Conservation (phyloP, 805 yeast genomes). For the Dipodascus geniculatus region DNA sequence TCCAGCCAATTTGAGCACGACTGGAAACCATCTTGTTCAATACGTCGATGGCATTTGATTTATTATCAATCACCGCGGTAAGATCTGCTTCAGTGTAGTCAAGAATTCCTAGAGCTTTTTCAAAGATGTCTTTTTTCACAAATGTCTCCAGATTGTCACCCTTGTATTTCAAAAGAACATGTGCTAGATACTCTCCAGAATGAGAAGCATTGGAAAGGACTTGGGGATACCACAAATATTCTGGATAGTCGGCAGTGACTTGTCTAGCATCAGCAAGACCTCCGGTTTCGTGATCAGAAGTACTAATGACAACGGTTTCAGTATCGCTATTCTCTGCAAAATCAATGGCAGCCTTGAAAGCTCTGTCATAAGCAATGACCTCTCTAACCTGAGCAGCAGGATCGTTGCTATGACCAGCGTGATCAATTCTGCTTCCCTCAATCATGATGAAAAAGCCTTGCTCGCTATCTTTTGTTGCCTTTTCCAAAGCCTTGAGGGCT, state of each 20-base stretch:
- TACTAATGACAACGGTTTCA: constrained; percentile 69
- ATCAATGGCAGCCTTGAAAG: constrained; percentile 61
- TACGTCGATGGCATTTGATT: constrained; percentile 30
- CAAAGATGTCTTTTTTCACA: constrained; percentile 42
- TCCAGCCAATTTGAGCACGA: constrained; percentile 92
- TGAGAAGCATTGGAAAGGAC: constrained; percentile 56
- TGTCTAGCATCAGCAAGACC: constrained; percentile 86
- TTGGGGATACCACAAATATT: constrained; percentile 79
- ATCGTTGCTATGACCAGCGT: constrained; percentile 89
- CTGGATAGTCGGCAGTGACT: constrained; percentile 57
- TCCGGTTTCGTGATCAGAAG: constrained; percentile 95
- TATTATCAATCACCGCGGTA: constrained; percentile 28
- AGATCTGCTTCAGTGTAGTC: constrained; percentile 49
- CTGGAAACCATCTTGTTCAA: constrained; percentile 61
- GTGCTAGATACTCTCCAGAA: constrained; percentile 61
- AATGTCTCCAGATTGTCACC: constrained; percentile 31
- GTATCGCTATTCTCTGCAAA: constrained; percentile 57
- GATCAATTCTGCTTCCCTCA: constrained; percentile 92
- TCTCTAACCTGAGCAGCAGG: constrained; percentile 92
- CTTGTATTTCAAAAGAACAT: constrained; percentile 30
- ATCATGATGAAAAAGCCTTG: constrained; percentile 77
- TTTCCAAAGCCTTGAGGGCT: constrained; percentile 56
- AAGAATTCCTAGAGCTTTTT: constrained; percentile 52
- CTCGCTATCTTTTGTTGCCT: constrained; percentile 61
- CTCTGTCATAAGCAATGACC: constrained; percentile 75